Evolutionary conservation across 495 filamentous ascomycete species (phyloP), one percentile per base, ranked within the genome.

Genomic region (Echria macrotheca): DNA sequence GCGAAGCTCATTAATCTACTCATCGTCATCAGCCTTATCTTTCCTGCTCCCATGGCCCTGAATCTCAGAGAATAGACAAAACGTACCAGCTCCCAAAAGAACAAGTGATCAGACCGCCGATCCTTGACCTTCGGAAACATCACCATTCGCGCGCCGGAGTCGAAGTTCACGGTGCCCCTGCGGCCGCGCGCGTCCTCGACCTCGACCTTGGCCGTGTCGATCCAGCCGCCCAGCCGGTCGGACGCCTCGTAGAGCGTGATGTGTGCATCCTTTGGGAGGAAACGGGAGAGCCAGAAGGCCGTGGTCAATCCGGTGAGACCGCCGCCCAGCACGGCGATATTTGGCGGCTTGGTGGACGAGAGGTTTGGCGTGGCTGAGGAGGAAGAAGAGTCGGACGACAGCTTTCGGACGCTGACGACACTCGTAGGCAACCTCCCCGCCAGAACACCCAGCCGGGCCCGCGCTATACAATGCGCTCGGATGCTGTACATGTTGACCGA

Each of bases 281-380:
- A 64, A 36, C 77, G 77, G 5, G 79, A 61, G 12, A 95, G 68
- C 61, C 83, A 86, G 68, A 83, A 88, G 15, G 91, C 91, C 26
- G 81, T 76, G 22, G 87, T 79, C 42, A 99, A 79, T 28, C 94
- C 94, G 12, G 91, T 93, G 59, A 99, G 86, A 42, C 94, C 94
- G 46, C 82, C 91, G 28, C 94, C 93, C 11, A 95, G 66, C 14
- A 96, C 75, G 29, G 86, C 90, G 52, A 86, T 78, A 55, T 79
- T 24, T 2, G 23, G 31, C 9, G 45, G 49, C n/a, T n/a, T 1
- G 53, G 21, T 10, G 36, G 28, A 31, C n/a, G n/a, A n/a, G 28
- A 12, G 6, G 28, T 6, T 31, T 31, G 6, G 28, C 7, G 28
- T 6, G 12, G 28, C 28, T 31, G 7, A 24, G 14, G 7, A 25